Percentiles rank a stretch among this genome's conserved stretches.
Conservation (phyloP, 805 yeast species). For the Metschnikowia lachancei region DNA sequence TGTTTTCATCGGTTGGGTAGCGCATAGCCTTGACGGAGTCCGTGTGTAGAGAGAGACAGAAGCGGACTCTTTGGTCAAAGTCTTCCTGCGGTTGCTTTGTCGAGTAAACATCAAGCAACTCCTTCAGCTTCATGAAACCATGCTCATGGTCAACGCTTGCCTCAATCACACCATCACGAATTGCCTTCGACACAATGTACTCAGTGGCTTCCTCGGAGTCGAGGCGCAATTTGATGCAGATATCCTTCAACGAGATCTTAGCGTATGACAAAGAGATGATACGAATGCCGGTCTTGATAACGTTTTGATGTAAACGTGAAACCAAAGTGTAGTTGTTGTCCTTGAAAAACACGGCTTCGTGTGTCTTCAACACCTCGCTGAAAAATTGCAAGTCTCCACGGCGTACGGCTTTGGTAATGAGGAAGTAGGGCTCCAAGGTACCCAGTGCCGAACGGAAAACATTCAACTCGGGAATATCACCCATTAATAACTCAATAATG, state of each 20-base stretch:
- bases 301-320: constrained; percentile 89
- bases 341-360: constrained; percentile 57
- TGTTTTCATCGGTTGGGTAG: constrained; percentile 56
- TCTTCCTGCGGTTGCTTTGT: constrained; percentile 83
- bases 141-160: constrained; percentile 87
- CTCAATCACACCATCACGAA: constrained; percentile 95
- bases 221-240: constrained; percentile 85
- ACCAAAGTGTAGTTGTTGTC: constrained; percentile 86
- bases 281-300: constrained; percentile 95
- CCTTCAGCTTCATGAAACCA: constrained; percentile 90
- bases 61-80: constrained; percentile 89
- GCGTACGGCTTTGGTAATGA: constrained; percentile 87
- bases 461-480: constrained; percentile 91
- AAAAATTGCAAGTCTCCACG: constrained; percentile 85
- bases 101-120: constrained; percentile 80
- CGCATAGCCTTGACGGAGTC: constrained; percentile 95
- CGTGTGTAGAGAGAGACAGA: constrained; percentile 85
- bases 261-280: constrained; percentile 89
- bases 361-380: constrained; percentile 62
- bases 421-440: constrained; percentile 71
- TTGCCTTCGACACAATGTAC: constrained; percentile 94
- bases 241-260: constrained; percentile 86
- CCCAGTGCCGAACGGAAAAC: constrained; percentile 61
- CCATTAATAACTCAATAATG: constrained; percentile 88
- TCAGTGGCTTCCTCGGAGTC: constrained; percentile 96